Percentiles rank a stretch among this genome's conserved stretches.
These are phyloP conservation scores for Tetraselmis chui DNA, from an alignment of 139 green algal species.

Conservation along the genomic window DNA sequence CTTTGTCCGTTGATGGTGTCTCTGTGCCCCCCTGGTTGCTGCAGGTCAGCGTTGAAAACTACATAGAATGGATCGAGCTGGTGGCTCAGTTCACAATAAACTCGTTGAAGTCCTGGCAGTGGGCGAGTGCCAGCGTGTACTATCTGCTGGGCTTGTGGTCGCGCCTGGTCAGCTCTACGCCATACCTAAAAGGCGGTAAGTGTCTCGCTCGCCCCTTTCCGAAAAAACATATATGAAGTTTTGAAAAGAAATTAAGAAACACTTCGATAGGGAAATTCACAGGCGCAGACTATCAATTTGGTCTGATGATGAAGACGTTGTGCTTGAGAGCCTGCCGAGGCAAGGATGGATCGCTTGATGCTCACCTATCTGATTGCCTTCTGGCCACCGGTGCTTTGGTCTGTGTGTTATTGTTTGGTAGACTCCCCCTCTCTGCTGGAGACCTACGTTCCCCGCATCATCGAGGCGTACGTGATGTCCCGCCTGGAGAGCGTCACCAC, in stretches of 20 bases:
- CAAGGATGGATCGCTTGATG: no score
- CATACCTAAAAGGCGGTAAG: constrained; percentile 80
- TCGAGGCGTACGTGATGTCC: constrained; percentile 80
- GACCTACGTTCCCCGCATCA: constrained; percentile 87
- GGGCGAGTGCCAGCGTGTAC: constrained; percentile 66
- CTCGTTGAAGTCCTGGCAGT: constrained; percentile 76
- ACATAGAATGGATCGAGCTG: constrained; percentile 87
- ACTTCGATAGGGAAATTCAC: no score
- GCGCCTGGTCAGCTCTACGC: constrained; percentile 81
- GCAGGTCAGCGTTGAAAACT: constrained; percentile 81
- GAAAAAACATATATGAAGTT: no score
- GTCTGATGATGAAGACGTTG: no score
- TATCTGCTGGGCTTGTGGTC: constrained; percentile 93
- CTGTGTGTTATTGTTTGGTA: no score
- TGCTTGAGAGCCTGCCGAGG: no score
- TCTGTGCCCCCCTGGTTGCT: neutral
- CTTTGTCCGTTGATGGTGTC: neutral
- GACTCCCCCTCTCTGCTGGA: constrained; percentile 86
- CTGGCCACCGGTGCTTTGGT: no score
- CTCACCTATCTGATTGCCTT: no score
- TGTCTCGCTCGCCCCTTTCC: constrained; percentile 15
- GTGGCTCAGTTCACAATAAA: constrained; percentile 87
- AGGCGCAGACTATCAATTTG: no score
- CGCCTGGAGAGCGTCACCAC: constrained; percentile 70
- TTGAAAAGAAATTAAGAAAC: no score